Evolutionary conservation across 1,139 yeast genomes (phyloP).

Genomic region (Cylindricascospora bacillispora): DNA sequence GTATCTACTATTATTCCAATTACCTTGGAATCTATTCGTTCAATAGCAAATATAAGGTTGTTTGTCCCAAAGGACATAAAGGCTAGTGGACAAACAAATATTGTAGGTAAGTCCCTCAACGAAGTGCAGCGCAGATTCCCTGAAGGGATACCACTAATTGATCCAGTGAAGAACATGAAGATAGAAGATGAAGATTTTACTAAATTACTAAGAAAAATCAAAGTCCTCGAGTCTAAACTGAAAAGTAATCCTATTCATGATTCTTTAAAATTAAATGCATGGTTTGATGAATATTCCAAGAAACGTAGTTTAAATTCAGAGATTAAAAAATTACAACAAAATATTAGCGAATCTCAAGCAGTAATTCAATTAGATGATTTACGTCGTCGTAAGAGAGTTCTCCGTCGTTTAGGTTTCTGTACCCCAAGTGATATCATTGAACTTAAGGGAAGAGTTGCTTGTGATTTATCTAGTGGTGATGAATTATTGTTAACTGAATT

Average conservation of each 20-base stretch:
- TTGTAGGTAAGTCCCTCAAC: slow-evolving; percentile 61
- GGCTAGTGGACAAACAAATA: slow-evolving; percentile 55
- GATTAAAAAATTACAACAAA: slow-evolving; percentile 46
- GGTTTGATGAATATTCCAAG: slow-evolving; percentile 50
- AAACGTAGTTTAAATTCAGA: slow-evolving; percentile 54
- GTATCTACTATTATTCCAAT: slow-evolving; percentile 75
- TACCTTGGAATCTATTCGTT: slow-evolving; percentile 61
- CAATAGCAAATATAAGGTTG: slow-evolving; percentile 68
- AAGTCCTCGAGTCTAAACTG: slow-evolving; percentile 65
- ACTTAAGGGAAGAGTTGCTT: slow-evolving; percentile 89
- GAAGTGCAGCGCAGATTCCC: slow-evolving; percentile 78
- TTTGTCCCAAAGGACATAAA: slow-evolving; percentile 72
- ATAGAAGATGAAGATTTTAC: slow-evolving; percentile 70
- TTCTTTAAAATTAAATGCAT: slow-evolving; percentile 46
- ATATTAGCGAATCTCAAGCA: slow-evolving; percentile 74
- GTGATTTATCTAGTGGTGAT: slow-evolving; percentile 94
- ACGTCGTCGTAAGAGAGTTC: slow-evolving; percentile 81
- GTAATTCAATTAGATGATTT: slow-evolving; percentile 89
- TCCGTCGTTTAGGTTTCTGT: slow-evolving; percentile 76
- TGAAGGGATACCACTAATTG: slow-evolving; percentile 78
- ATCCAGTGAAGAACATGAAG: slow-evolving; percentile 87
- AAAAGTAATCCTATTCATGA: slow-evolving; percentile 57
- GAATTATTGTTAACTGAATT: slow-evolving; percentile 80
- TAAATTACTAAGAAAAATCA: slow-evolving; percentile 59
- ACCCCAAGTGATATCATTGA: slow-evolving; percentile 76